A percentile compares a stretch with the other conserved stretches of the same genome.
phyloP scores from a whole-genome alignment of 169 alveolate genomes.

The Babesia sp. region DNA sequence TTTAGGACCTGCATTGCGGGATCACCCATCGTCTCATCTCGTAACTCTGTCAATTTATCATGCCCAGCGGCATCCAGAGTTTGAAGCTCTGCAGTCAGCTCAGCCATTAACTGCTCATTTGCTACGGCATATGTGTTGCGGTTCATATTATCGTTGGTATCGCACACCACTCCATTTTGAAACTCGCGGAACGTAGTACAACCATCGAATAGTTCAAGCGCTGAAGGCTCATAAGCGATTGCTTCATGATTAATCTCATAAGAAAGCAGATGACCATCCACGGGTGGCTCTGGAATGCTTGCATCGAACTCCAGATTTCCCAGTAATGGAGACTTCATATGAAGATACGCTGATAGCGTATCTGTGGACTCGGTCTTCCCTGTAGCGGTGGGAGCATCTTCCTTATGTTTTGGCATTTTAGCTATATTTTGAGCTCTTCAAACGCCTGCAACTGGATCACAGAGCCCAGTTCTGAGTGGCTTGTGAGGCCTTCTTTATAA shows the following conservation, averaged over 20 bases:
- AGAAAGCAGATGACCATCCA: slow-evolving; percentile 41
- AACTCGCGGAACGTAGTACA: slow-evolving; percentile 51
- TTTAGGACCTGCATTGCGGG: slow-evolving; percentile 10
- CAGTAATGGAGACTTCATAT: slow-evolving; percentile 62
- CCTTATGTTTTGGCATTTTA: slow-evolving; percentile 42
- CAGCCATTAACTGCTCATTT: slow-evolving; percentile 17
- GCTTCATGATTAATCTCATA: slow-evolving; percentile 37
- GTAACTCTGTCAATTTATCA: background rate
- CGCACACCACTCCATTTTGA: slow-evolving; percentile 20
- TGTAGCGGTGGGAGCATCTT: slow-evolving; percentile 1
- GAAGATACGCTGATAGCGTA: slow-evolving; percentile 47
- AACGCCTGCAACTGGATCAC: background rate
- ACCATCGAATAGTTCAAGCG: slow-evolving; percentile 41
- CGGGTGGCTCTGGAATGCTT: slow-evolving; percentile 59
- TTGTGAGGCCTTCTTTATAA: background rate
- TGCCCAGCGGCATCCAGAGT: background rate
- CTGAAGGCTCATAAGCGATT: slow-evolving; percentile 53
- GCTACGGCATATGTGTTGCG: slow-evolving; percentile 29
- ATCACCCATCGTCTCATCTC: slow-evolving; percentile 9
- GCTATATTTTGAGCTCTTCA: background rate
- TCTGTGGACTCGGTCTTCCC: slow-evolving; percentile 29
- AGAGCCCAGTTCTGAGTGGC: background rate
- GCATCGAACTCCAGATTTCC: slow-evolving; percentile 63
- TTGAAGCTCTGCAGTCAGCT: background rate
- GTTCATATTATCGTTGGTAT: slow-evolving; percentile 4